Base-by-base conservation (phyloP, 1,139 yeast genomes). In the Keqinozyma sinolaborantium region DNA sequence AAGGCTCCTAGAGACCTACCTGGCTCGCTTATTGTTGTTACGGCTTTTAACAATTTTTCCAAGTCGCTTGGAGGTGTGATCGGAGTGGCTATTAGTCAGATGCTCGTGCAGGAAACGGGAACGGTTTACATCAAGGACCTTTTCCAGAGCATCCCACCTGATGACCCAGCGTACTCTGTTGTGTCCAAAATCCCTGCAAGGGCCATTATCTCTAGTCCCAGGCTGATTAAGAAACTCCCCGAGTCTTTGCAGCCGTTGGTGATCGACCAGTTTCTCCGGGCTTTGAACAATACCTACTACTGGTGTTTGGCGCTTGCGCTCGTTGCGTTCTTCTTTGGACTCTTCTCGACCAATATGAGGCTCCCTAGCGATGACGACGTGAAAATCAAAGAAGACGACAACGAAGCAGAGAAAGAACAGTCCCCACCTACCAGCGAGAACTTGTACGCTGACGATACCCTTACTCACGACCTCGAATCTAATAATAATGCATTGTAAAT, bases 1-100 rank as follows among this genome's bases (percentile, higher is more conserved):
- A 56, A 62, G 26, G 77, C 82, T 1, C 83, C 84, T 2, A 64
- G 62, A 18, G 47, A 60, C 19, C 45, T 62, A 8, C 64, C 65
- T 3, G 83, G 83, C 4, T 64, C 77, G 0, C 57, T 72, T 28
- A 70, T 78, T 31, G 45, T 73, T 39, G 64, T 73, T 2, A 75
- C 80, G 1, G 53, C 77, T 1, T 60, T 72, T 37, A 41, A 70
- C 30, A 71, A 70, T 40, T 73, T 77, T 42, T 44, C 56, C 23
- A 64, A 77, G 41, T 56, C 76, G 2, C 33, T 65, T 8, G 79
- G 77, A 24, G 77, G 78, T 14, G 66, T 74, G 1, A 34, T 76
- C 20, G 73, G 77, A 13, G 60, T 69, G 14, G 56, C 66, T 6
- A 39, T 76, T 13, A 70, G 73, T 2, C 79, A 75, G 45, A 53